Evolutionary conservation across 2,329 filamentous ascomycete species (phyloP).

Genomic region (Raffaelea arxii): DNA sequence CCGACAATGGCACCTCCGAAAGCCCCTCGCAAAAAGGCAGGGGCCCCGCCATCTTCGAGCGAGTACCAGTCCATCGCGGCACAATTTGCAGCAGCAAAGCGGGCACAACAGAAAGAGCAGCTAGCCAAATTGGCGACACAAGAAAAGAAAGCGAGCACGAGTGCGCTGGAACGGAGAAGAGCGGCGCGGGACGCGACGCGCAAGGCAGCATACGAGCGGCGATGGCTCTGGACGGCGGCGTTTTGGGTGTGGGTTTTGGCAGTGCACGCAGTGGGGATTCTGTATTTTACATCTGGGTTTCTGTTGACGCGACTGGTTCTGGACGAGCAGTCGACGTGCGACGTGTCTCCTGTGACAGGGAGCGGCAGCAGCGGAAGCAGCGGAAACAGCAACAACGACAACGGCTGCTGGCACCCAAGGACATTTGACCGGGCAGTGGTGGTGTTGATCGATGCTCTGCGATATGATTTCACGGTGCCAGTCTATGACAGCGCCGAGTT

Average conservation of each 20-base stretch:
- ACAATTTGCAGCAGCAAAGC: conserved; percentile 44
- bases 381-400: conserved; percentile 33
- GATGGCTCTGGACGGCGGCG: conserved; percentile 48
- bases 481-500: conserved; percentile 52
- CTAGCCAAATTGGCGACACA: conserved; percentile 12
- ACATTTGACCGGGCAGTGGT: conserved; percentile 87
- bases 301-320: conserved; percentile 78
- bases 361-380: conserved; percentile 29
- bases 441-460: conserved; percentile 82
- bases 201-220: conserved; percentile 39
- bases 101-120: conserved; percentile 30
- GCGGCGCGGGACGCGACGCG: conserved; percentile 36
- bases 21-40: conserved; percentile 15
- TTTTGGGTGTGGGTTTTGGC: conserved; percentile 63
- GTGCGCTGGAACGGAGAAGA: conserved; percentile 33
- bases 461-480: conserved; percentile 94
- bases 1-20: conserved; percentile 11
- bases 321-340: conserved; percentile 64
- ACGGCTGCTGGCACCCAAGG: conserved; percentile 93
- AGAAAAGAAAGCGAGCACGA: conserved; percentile 22
- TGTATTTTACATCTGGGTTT: conserved; percentile 91
- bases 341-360: conserved; percentile 50
- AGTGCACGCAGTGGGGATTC: conserved; percentile 72
- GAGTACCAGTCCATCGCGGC: conserved; percentile 45
- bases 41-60: conserved; percentile 8